Evolutionary conservation across 2,329 filamentous ascomycete species (phyloP).

Genomic region (Exutisphaerella laricina): DNA sequence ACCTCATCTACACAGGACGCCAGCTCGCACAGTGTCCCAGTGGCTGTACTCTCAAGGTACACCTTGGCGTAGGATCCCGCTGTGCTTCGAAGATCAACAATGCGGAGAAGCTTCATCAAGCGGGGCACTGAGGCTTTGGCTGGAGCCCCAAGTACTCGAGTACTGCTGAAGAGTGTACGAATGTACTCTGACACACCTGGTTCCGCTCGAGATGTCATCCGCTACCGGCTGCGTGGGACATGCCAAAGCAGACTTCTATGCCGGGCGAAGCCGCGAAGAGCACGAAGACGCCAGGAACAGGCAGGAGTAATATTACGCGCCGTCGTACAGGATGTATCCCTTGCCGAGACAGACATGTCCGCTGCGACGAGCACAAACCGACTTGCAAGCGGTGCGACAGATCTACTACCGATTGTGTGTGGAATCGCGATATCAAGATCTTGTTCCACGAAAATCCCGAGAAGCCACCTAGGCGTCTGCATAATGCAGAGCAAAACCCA

Average conservation of each 20-base stretch:
- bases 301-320: slow-evolving; percentile 10
- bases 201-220: neutral
- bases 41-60: no score
- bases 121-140: neutral
- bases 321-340: slow-evolving; percentile 14
- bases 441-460: slow-evolving; percentile 9
- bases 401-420: slow-evolving; percentile 8
- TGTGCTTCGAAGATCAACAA: neutral
- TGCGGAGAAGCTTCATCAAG: slow-evolving; percentile 1
- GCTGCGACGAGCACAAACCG: slow-evolving; percentile 14
- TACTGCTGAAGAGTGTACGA: neutral
- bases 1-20: no score
- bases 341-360: slow-evolving; percentile 12
- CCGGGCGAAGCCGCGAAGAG: neutral
- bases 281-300: slow-evolving; percentile 1
- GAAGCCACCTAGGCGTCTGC: neutral
- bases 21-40: no score
- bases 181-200: neutral
- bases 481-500: no score
- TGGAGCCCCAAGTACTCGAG: neutral
- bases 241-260: neutral
- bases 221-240: neutral
- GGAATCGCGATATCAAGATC: slow-evolving; percentile 12
- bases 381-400: slow-evolving; percentile 11
- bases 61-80: no score